A percentile compares a stretch with the other conserved stretches of the same genome.
Evolutionary conservation across 345 rosid species (phyloP).

Genomic region (Aquilaria yunnanensis): DNA sequence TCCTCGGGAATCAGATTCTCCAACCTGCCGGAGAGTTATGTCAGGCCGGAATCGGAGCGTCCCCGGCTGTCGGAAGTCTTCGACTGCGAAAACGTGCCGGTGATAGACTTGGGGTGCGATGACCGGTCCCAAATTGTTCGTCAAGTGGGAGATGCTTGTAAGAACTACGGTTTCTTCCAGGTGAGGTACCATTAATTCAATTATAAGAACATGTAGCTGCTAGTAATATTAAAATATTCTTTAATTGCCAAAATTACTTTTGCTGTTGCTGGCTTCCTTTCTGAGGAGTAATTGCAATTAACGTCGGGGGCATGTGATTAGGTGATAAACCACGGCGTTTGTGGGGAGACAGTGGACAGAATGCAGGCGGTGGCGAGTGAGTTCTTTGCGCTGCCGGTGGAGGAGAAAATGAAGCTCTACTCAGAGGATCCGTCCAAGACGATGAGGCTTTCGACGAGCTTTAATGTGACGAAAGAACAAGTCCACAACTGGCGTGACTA

Average conservation of each 20-base stretch:
- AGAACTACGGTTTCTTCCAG: slow-evolving; percentile 64
- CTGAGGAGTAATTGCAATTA: neutral
- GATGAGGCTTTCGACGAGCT: slow-evolving; percentile 74
- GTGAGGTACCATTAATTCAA: slow-evolving; percentile 29
- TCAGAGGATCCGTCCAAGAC: slow-evolving; percentile 85
- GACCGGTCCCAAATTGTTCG: slow-evolving; percentile 36
- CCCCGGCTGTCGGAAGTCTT: slow-evolving; percentile 58
- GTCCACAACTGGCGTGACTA: slow-evolving; percentile 90
- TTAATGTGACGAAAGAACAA: slow-evolving; percentile 69
- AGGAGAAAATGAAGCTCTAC: slow-evolving; percentile 78
- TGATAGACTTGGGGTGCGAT: slow-evolving; percentile 49
- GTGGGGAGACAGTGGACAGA: slow-evolving; percentile 24
- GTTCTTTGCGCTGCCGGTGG: slow-evolving; percentile 59
- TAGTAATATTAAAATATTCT: too few species aligned
- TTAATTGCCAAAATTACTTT: too few species aligned
- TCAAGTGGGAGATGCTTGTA: slow-evolving; percentile 51
- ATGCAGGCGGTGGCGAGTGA: slow-evolving; percentile 47
- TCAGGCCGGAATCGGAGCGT: slow-evolving; percentile 65
- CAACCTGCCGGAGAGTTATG: slow-evolving; percentile 55
- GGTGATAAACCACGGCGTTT: slow-evolving; percentile 71
- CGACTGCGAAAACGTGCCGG: slow-evolving; percentile 45
- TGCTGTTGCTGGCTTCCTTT: neutral
- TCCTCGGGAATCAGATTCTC: slow-evolving; percentile 47
- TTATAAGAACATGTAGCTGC: neutral
- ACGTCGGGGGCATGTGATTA: slow-evolving; percentile 1